Conservation (phyloP, 2,329 filamentous ascomycete species). For the Microthyrium microscopicum region DNA sequence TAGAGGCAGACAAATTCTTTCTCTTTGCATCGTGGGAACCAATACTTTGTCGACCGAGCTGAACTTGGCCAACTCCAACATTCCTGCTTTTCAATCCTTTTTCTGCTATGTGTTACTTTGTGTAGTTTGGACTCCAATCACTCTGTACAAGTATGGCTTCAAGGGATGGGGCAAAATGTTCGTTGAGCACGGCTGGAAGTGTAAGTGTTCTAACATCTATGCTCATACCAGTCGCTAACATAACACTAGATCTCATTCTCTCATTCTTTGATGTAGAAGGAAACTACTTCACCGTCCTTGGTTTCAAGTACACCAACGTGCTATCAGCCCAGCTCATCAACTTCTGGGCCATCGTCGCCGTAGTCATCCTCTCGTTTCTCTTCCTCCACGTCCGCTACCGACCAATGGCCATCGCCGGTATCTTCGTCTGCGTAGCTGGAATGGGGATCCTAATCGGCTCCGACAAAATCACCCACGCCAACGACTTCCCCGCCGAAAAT, state of each 20-base stretch:
- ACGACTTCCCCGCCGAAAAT: conserved; percentile 50
- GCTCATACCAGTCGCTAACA: neutral
- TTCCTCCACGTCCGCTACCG: conserved; percentile 83
- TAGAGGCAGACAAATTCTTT: conserved; percentile 62
- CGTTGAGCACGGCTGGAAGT: conserved; percentile 70
- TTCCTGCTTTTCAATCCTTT: conserved; percentile 88
- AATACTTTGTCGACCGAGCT: conserved; percentile 82
- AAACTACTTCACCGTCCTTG: conserved; percentile 94
- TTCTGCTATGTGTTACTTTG: conserved; percentile 86
- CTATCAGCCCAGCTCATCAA: conserved; percentile 60
- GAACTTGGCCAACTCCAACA: conserved; percentile 48
- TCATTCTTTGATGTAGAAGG: conserved; percentile 89
- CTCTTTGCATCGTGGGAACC: conserved; percentile 79
- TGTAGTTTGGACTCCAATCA: conserved; percentile 64
- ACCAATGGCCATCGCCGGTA: conserved; percentile 67
- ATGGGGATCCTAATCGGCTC: conserved; percentile 75
- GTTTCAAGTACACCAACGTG: conserved; percentile 47
- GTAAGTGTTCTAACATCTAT: conserved; percentile 22
- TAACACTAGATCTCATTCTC: conserved; percentile 58
- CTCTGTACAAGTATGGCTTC: conserved; percentile 63
- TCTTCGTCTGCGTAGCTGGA: conserved; percentile 79
- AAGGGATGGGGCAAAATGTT: conserved; percentile 50
- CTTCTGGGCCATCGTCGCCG: conserved; percentile 94
- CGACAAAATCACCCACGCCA: conserved; percentile 66
- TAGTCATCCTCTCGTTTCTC: conserved; percentile 68